Conservation (phyloP, 495 filamentous ascomycete genomes). For the Parachaetomium inaequale region DNA sequence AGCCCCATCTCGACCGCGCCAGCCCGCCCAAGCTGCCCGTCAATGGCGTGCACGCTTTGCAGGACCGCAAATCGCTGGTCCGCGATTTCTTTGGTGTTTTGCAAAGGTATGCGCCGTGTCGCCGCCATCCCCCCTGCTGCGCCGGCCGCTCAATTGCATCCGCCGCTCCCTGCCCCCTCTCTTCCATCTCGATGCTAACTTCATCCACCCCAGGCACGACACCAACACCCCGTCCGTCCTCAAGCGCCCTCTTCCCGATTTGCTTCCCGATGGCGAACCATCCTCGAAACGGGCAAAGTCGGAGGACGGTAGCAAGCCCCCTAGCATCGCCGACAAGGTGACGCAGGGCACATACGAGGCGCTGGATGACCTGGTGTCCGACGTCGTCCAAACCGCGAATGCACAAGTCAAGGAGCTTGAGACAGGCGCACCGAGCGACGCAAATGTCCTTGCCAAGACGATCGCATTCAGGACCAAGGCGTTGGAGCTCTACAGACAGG, state of each 20-base stretch:
- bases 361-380: conserved; percentile 45
- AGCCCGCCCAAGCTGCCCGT: conserved; percentile 27
- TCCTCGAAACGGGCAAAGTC: conserved; percentile 47
- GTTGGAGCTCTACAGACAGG: conserved; percentile 39
- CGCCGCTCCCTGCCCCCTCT: not conserved
- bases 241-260: conserved; percentile 41
- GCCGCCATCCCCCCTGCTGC: conserved; percentile 3
- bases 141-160: conserved; percentile 4
- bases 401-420: conserved; percentile 42
- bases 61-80: conserved; percentile 31
- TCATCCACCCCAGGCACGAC: conserved; percentile 38
- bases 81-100: conserved; percentile 44
- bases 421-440: conserved; percentile 25
- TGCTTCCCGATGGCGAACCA: conserved; percentile 38
- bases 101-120: conserved; percentile 38
- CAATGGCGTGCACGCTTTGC: conserved; percentile 26
- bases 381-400: conserved; percentile 40
- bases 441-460: conserved; percentile 35
- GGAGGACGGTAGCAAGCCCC: conserved; percentile 31
- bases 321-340: conserved; percentile 47
- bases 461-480: conserved; percentile 43
- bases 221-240: conserved; percentile 40
- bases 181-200: conserved; percentile 12
- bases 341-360: conserved; percentile 39
- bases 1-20: conserved; percentile 28